A percentile compares a stretch with the other conserved stretches of the same genome.
phyloP scores from a whole-genome alignment of 164 flowering plant species.

The Hamamelis virginiana region DNA sequence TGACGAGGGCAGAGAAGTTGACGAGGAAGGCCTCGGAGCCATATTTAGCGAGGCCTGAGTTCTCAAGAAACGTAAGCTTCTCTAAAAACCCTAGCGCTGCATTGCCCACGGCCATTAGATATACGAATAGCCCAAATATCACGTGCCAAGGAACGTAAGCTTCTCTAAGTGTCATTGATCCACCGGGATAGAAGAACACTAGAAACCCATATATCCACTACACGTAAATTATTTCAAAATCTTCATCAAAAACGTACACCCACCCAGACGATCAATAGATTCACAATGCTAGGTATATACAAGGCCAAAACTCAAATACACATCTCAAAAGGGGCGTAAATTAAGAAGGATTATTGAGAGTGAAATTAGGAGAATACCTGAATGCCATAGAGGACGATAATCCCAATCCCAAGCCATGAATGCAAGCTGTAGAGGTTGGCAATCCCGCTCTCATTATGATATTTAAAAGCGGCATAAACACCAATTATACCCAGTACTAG shows the following conservation, averaged over 20 bases:
- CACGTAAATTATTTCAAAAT: not conserved
- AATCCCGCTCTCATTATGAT: slow-evolving; percentile 80
- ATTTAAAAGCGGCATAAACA: slow-evolving; percentile 73
- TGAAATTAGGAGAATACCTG: slow-evolving; percentile 50
- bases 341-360: no score
- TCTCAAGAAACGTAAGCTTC: slow-evolving; percentile 92
- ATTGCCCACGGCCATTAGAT: slow-evolving; percentile 58
- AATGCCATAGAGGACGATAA: slow-evolving; percentile 71
- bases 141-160: slow-evolving; percentile 84
- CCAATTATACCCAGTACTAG: slow-evolving; percentile 78
- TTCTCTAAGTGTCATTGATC: slow-evolving; percentile 35
- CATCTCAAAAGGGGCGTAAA: no score
- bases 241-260: no score
- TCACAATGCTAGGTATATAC: no score
- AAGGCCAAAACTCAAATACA: no score
- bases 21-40: slow-evolving; percentile 85
- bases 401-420: slow-evolving; percentile 87
- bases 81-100: slow-evolving; percentile 76
- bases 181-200: slow-evolving; percentile 81
- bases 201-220: slow-evolving; percentile 86
- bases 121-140: slow-evolving; percentile 62
- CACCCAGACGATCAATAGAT: no score
- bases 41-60: slow-evolving; percentile 63
- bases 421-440: slow-evolving; percentile 90
- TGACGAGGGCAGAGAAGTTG: slow-evolving; percentile 73